Evolutionary conservation across 306 rosid species (phyloP), one percentile per base, ranked within the genome.

Genomic region (Dicorynia guianensis): DNA sequence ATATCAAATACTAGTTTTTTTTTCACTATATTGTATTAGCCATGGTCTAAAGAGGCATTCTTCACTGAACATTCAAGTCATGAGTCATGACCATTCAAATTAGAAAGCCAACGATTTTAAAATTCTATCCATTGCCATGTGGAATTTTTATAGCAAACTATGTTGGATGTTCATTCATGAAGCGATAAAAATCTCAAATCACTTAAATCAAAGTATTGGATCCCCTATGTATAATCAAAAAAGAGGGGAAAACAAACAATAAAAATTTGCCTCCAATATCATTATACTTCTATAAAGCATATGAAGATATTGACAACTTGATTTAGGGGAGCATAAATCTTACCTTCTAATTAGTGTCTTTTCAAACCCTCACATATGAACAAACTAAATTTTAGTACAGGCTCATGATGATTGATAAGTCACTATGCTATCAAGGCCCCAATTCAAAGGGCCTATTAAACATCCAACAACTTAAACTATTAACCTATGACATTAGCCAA

Each of bases 11-110:
- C 34, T 35, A 11, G 12, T 0, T 43, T 12, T 39, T 54, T 15
- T n/a, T 12, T 72, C 11, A 58, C 38, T 10, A 13, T 72, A n/a
- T 10, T 61, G 62, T 61, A 35, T 47, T 50, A 49, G 47, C 58
- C 34, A 4, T 3, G 44, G 12, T 46, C 15, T 60, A 62, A 46
- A 19, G 54, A 74, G 38, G 43, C 47, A 19, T 34, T 49, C 78
- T 73, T 48, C 77, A 46, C 47, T 11, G n/a, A 46, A 47, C 25
- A 52, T 9, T 4, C 6, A 50, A n/a, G n/a, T n/a, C n/a, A n/a
- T n/a, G n/a, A 50, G 20, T n/a, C 19, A 5, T 50, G 1, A 14
- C 13, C 38, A 3, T 59, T 14, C 44, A 59, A 12, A 59, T 35
- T 36, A 65, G 44, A 63, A 63, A 12, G 17, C 70, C 20, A 33